phyloP scores from a whole-genome alignment of 1,284 basidiomycete species.

The Takashimella tepidaria region DNA sequence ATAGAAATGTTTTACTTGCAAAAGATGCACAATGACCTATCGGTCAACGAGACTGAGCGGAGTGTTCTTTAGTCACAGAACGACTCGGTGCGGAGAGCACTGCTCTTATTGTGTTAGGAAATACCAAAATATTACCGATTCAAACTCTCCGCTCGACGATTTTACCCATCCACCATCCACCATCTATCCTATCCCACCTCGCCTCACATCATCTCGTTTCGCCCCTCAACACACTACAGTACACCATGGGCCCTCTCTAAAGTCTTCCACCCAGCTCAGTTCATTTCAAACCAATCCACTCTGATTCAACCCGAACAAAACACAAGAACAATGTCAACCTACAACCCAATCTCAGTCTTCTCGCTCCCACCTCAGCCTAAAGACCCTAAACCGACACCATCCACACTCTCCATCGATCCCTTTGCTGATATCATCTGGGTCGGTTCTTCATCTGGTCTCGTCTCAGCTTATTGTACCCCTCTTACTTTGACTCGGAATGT shows the following conservation, averaged over 20 bases:
- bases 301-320: not conserved
- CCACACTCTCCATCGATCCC: conserved; percentile 79
- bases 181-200: not conserved
- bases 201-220: too few species aligned
- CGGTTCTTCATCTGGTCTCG: conserved; percentile 67
- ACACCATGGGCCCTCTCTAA: too few species aligned
- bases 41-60: too few species aligned
- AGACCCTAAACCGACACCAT: conserved; percentile 46
- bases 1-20: too few species aligned
- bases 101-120: too few species aligned
- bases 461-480: conserved; percentile 66
- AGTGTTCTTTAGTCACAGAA: too few species aligned
- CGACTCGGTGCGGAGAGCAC: too few species aligned
- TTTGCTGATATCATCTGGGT: conserved; percentile 86
- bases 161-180: not conserved
- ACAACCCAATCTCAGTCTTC: conserved; percentile 45
- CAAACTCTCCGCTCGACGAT: not conserved
- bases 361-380: conserved; percentile 36
- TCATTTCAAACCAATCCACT: too few species aligned
- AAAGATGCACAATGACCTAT: too few species aligned
- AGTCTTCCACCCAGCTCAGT: too few species aligned
- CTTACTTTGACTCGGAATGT: conserved; percentile 54
- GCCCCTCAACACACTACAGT: too few species aligned
- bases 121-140: too few species aligned
- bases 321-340: conserved; percentile 19